A percentile compares a stretch with the other conserved stretches of the same genome.
Conservation (phyloP, 176 grass and related monocot species). For the Oryza nivara region DNA sequence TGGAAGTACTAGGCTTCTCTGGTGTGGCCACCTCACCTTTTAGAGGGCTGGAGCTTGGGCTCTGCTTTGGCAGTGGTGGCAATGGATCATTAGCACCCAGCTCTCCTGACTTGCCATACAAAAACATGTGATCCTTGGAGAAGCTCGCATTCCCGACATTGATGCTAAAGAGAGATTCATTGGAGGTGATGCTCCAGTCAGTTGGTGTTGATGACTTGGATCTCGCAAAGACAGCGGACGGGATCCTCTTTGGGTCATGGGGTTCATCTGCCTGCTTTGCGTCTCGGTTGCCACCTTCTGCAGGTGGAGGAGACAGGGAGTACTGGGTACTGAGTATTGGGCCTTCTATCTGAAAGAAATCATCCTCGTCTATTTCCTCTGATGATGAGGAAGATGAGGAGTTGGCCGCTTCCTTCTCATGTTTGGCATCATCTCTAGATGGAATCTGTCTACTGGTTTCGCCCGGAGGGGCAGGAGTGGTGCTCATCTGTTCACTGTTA, state of each 20-base stretch:
- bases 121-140: conserved; percentile 46
- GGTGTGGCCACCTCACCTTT: background rate
- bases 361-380: conserved; percentile 47
- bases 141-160: conserved; percentile 64
- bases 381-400: conserved; percentile 44
- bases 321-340: conserved; percentile 30
- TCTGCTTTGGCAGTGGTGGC: conserved; percentile 28
- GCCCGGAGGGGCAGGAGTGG: background rate
- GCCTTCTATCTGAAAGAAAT: conserved; percentile 58
- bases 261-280: conserved; percentile 41
- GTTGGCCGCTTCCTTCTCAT: background rate
- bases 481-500: conserved; percentile 26
- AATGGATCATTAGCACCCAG: conserved; percentile 41
- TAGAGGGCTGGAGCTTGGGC: background rate
- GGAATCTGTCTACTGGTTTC: background rate
- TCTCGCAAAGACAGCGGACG: conserved; percentile 53
- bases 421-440: background rate
- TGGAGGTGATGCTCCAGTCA: conserved; percentile 80
- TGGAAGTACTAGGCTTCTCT: conserved; percentile 29
- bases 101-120: conserved; percentile 53
- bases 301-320: background rate
- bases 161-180: conserved; percentile 89
- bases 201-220: conserved; percentile 43
- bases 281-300: background rate
- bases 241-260: conserved; percentile 68